Percentiles rank a stretch among this genome's conserved stretches.
phyloP scores from a whole-genome alignment of 441 rosid genomes.

The Erodium chrysanthum region DNA sequence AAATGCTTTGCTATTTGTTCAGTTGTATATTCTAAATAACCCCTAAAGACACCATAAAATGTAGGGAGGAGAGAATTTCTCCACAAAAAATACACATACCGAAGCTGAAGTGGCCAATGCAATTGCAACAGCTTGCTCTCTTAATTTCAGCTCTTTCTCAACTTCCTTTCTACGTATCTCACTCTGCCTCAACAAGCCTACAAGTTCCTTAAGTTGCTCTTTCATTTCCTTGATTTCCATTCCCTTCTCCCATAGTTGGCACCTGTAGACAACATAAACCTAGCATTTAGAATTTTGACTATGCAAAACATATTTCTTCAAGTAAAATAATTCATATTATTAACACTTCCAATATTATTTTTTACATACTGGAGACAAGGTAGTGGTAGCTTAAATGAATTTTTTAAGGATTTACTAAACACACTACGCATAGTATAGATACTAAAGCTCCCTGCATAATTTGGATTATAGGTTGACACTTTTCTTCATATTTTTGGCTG shows the following conservation, averaged over 20 bases:
- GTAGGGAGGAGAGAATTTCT: background rate
- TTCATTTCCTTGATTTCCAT: slow-evolving; percentile 85
- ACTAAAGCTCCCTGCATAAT: slow-evolving; percentile 2
- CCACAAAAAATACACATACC: slow-evolving; percentile 24
- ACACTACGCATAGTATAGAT: slow-evolving; percentile 1
- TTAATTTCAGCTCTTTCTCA: slow-evolving; percentile 68
- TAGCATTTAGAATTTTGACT: slow-evolving; percentile 9
- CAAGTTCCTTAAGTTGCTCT: slow-evolving; percentile 86
- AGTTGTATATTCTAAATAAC: too few species aligned
- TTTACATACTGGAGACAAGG: too few species aligned
- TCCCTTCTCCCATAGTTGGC: slow-evolving; percentile 86
- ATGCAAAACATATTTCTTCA: slow-evolving; percentile 3
- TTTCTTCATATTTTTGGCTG: background rate
- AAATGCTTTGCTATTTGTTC: too few species aligned
- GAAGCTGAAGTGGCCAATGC: slow-evolving; percentile 58
- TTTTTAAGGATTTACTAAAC: background rate
- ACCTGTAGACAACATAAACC: slow-evolving; percentile 34
- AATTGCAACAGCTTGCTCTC: slow-evolving; percentile 64
- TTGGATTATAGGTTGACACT: background rate
- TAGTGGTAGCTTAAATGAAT: background rate
- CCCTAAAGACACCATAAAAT: slow-evolving; percentile 1
- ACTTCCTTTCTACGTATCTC: slow-evolving; percentile 68
- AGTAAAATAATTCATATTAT: background rate
- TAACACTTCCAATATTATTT: too few species aligned
- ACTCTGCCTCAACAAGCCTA: slow-evolving; percentile 60